Evolutionary conservation across 352 stramenopile species (phyloP).

Genomic region (Globisporangium lucens): DNA sequence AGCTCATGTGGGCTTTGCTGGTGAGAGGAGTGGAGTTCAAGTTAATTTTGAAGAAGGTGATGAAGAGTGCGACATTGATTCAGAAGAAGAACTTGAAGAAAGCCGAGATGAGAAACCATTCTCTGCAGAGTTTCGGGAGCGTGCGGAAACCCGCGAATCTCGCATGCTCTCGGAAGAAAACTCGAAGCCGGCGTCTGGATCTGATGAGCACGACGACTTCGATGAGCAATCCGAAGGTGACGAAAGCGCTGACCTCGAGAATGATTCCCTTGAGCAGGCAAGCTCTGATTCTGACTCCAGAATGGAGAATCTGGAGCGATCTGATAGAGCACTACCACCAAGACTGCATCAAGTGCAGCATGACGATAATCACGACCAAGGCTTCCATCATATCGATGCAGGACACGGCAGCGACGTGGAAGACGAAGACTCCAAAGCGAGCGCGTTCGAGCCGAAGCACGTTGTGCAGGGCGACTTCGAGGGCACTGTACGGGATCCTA

Average conservation of each 20-base stretch:
- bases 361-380: neutral
- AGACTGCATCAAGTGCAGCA: neutral
- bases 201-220: neutral
- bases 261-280: neutral
- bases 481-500: neutral
- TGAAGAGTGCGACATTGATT: conserved; percentile 13
- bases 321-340: neutral
- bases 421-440: neutral
- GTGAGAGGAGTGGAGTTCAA: conserved; percentile 22
- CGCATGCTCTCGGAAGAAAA: neutral
- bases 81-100: neutral
- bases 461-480: neutral
- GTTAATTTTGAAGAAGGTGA: conserved; percentile 37
- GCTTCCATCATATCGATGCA: neutral
- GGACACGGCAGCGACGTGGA: neutral
- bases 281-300: neutral
- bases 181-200: neutral
- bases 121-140: neutral
- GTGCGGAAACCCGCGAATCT: neutral
- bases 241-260: neutral
- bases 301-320: neutral
- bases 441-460: no score
- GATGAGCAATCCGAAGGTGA: neutral
- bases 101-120: neutral
- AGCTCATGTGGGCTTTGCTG: neutral